Percentiles rank a stretch among this genome's conserved stretches.
These are phyloP conservation scores for Westerdykella sp. DNA, from an alignment of 2,329 filamentous ascomycete genomes.

Conservation along the genomic window DNA sequence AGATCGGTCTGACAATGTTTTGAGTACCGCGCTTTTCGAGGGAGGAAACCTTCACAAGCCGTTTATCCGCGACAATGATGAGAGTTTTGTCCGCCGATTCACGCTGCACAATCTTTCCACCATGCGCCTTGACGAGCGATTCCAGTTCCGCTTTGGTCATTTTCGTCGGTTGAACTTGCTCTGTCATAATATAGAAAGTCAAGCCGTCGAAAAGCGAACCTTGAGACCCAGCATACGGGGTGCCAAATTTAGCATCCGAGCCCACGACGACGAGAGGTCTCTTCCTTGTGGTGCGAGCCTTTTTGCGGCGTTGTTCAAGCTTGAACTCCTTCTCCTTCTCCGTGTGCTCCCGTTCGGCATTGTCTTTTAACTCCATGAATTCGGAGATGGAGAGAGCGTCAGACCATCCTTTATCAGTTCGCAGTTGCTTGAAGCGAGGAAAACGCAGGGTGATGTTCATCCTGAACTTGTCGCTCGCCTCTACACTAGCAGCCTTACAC, in stretches of 20 bases:
- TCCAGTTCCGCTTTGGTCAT: constrained; percentile 76
- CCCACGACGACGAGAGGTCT: constrained; percentile 72
- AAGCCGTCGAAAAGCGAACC: constrained; percentile 67
- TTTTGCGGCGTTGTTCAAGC: constrained; percentile 61
- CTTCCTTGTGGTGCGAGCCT: constrained; percentile 54
- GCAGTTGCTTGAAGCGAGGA: constrained; percentile 76
- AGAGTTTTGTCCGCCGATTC: constrained; percentile 57
- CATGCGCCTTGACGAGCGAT: constrained; percentile 72
- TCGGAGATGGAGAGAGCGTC: constrained; percentile 71
- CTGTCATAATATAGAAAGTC: constrained; percentile 78
- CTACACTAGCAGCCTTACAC: constrained; percentile 79
- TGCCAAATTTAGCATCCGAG: constrained; percentile 37
- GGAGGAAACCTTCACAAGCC: constrained; percentile 72
- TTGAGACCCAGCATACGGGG: constrained; percentile 51
- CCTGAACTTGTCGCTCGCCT: constrained; percentile 69
- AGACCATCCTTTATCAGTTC: constrained; percentile 79
- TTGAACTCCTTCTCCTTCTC: constrained; percentile 66
- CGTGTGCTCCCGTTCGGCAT: constrained; percentile 63
- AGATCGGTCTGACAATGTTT: constrained; percentile 71
- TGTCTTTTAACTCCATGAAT: constrained; percentile 64
- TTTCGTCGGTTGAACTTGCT: constrained; percentile 62
- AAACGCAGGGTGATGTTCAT: constrained; percentile 76
- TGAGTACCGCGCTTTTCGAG: constrained; percentile 65
- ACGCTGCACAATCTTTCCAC: constrained; percentile 72
- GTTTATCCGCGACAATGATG: constrained; percentile 73